Percentiles rank a stretch among this genome's conserved stretches.
These are phyloP conservation scores for Artemisia tridentata DNA, from an alignment of 129 eudicot species.

Conservation along the genomic window DNA sequence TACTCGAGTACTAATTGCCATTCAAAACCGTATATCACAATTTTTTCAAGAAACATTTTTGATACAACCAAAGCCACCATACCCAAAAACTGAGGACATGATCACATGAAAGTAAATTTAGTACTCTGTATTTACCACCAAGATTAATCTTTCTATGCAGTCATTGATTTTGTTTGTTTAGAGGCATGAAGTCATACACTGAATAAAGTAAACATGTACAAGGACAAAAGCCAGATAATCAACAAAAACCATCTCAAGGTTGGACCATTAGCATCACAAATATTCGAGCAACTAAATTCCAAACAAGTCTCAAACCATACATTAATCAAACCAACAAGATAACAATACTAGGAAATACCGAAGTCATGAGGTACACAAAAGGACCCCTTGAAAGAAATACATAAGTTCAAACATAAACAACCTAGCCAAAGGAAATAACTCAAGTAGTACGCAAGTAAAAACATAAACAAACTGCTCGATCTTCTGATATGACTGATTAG, in stretches of 20 bases:
- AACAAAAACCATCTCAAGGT: background rate
- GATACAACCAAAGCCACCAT: too few relatives aligned
- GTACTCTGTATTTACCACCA: too few relatives aligned
- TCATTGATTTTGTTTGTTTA: background rate
- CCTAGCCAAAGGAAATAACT: constrained; percentile 9
- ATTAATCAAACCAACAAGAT: background rate
- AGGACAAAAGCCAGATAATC: background rate
- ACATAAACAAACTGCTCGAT: constrained; percentile 6
- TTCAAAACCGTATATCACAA: too few relatives aligned
- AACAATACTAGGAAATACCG: constrained; percentile 3
- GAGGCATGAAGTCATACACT: background rate
- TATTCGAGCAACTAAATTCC: background rate
- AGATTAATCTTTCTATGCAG: background rate
- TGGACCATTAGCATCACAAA: background rate
- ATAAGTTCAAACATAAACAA: constrained; percentile 9
- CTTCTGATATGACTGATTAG: constrained; percentile 1
- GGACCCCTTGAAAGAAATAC: background rate
- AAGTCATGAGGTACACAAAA: background rate
- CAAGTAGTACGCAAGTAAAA: background rate
- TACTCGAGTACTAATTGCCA: too few relatives aligned
- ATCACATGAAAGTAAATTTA: too few relatives aligned
- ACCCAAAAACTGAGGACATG: too few relatives aligned
- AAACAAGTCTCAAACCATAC: constrained; percentile 5
- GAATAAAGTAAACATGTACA: background rate
- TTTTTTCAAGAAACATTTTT: too few relatives aligned